These are phyloP conservation scores for Willaertia magna DNA, from an alignment of 208 protist species.

Conservation along the genomic window DNA sequence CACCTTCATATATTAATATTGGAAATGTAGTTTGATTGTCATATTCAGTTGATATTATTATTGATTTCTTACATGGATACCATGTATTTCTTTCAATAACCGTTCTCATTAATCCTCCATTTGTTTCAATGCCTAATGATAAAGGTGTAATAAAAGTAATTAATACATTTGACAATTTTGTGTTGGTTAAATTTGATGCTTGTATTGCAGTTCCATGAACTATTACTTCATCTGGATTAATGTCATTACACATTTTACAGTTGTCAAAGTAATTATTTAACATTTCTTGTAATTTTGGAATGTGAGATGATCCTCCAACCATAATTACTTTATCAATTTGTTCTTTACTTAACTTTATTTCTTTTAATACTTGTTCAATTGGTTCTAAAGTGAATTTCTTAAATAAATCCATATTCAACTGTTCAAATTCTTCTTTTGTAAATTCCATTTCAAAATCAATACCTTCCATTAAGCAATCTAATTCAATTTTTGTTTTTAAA, in stretches of 20 bases:
- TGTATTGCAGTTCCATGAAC: constrained; percentile 58
- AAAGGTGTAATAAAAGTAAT: constrained; percentile 59
- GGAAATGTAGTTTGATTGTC: constrained; percentile 71
- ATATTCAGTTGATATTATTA: constrained; percentile 64
- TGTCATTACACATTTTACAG: constrained; percentile 24
- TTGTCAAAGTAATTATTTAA: constrained; percentile 47
- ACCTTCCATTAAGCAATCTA: constrained; percentile 74
- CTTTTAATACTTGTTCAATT: constrained; percentile 28
- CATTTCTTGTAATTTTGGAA: constrained; percentile 74
- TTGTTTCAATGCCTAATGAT: constrained; percentile 58
- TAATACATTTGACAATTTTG: constrained; percentile 25
- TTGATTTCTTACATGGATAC: constrained; percentile 60
- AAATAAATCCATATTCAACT: constrained; percentile 41
- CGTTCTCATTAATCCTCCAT: constrained; percentile 83
- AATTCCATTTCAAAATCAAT: constrained; percentile 72
- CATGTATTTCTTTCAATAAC: constrained; percentile 67
- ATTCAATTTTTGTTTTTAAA: constrained; percentile 54
- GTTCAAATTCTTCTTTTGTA: constrained; percentile 75
- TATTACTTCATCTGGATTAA: constrained; percentile 38
- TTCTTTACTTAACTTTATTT: constrained; percentile 42
- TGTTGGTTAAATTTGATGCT: constrained; percentile 46
- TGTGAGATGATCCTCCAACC: constrained; percentile 56
- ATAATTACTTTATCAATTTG: constrained; percentile 47
- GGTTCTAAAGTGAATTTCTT: constrained; percentile 15
- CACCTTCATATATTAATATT: constrained; percentile 83